Base-by-base conservation (phyloP, 495 filamentous ascomycete species). In the Rhypophila decipiens region DNA sequence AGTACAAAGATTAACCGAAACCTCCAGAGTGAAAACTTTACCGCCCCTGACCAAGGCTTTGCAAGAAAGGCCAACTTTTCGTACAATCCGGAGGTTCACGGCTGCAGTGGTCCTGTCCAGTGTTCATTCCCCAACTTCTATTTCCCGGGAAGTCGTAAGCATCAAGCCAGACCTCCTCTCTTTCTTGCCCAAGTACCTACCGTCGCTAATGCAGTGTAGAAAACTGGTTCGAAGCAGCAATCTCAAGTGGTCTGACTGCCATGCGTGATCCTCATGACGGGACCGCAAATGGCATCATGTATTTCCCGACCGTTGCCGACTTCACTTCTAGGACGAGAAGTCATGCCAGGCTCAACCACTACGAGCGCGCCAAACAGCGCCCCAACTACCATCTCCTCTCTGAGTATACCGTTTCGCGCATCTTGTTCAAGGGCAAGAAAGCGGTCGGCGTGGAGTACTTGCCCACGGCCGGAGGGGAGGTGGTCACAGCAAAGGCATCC, bases 401-500 rank as follows among this genome's bases (percentile, higher is more conserved):
- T 13, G 40, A 20, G 3, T 29, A 62, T 12, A 56, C 57, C 24
- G 64, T 65, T 9, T 60, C 49, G 2, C 54, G 55, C 18, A 44
- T 69, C 15, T 23, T 64, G 1, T 49, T 69, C 19, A 51, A 65
- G 13, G 53, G 53, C 10, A 58, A 55, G 35, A 34, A 13, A 3
- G 39, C 46, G 10, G 13, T 21, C 9, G 42, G 45, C 5, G 43
- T 47, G 19, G 44, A 47, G 27, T 45, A 46, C 37, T 33, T 23
- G 12, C 42, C 37, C 42, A 36, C 38, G 24, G 41, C 15, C 23
- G 24, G 36, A 22, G 35, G 36, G 3, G 13, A 24, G 11, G 21
- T 27, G 7, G 35, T 47, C n/a, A 50, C 39, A 2, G 60, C 73
- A 2, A 61, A 56, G 15, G 75, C 73, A 0, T 63, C 56, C 1